These are phyloP conservation scores for Starmera dryadoides DNA, from an alignment of 805 yeast genomes.

Conservation along the genomic window DNA sequence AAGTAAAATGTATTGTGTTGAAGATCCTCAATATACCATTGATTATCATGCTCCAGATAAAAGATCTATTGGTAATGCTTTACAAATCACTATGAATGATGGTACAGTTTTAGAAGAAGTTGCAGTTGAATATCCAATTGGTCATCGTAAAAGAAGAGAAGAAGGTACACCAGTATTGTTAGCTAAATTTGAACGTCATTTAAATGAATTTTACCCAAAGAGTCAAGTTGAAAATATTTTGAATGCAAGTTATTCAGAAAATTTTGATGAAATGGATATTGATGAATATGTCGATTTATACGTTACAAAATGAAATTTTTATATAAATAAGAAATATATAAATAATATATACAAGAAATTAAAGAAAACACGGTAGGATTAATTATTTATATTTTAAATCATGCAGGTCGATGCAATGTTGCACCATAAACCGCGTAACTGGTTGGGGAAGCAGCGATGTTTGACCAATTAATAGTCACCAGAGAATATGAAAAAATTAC, in stretches of 20 bases:
- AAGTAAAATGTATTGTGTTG: constrained; percentile 46
- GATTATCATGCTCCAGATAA: constrained; percentile 52
- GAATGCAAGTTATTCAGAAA: constrained; percentile 23
- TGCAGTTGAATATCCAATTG: constrained; percentile 49
- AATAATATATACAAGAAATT: no score
- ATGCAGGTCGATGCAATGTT: no score
- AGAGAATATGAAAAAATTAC: no score
- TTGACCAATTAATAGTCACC: no score
- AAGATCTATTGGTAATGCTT: constrained; percentile 51
- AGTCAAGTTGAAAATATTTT: constrained; percentile 31
- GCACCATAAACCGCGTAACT: no score
- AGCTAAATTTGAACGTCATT: constrained; percentile 43
- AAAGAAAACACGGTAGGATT: no score
- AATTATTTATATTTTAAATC: no score
- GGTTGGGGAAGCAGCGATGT: no score
- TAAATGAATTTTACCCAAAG: constrained; percentile 34
- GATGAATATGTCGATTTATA: constrained; percentile 42
- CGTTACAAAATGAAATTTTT: constrained; percentile 1
- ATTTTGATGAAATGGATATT: constrained; percentile 34
- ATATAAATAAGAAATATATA: neutral
- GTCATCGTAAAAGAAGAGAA: constrained; percentile 50
- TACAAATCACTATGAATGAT: constrained; percentile 42
- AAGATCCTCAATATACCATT: constrained; percentile 37
- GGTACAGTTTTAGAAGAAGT: constrained; percentile 47
- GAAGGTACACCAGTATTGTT: constrained; percentile 52